Conservation (phyloP, 129 eudicot genomes). For the Ambrosia artemisiifolia region DNA sequence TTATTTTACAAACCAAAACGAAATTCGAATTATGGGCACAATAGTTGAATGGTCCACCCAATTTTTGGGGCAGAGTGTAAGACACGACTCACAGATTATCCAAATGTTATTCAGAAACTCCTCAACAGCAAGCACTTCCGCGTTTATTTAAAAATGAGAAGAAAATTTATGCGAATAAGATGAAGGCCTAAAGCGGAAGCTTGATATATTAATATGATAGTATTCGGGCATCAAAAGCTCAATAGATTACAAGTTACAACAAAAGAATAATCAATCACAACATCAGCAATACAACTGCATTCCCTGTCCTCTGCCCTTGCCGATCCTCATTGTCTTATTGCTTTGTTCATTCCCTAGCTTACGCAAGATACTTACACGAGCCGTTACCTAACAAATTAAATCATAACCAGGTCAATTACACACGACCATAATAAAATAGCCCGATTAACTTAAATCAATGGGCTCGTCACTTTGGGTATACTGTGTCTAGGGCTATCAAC, state of each 20-base stretch:
- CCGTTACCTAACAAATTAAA: constrained; percentile 23
- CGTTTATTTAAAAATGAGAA: too few relatives aligned
- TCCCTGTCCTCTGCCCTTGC: neutral
- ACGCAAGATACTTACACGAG: constrained; percentile 27
- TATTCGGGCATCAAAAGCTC: neutral
- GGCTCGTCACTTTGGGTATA: too few relatives aligned
- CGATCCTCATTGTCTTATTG: too few relatives aligned
- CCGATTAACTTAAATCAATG: neutral
- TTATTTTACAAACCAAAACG: too few relatives aligned
- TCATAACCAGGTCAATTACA: neutral
- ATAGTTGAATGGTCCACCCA: too few relatives aligned
- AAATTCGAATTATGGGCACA: too few relatives aligned
- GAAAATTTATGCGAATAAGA: neutral
- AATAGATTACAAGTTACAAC: constrained; percentile 10
- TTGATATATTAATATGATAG: neutral
- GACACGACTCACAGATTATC: too few relatives aligned
- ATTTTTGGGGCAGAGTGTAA: too few relatives aligned
- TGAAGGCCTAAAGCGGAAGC: neutral
- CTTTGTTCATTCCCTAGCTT: constrained; percentile 9
- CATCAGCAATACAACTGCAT: neutral
- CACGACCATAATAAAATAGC: neutral
- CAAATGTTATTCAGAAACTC: too few relatives aligned
- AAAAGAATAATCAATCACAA: constrained; percentile 28
- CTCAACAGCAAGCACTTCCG: too few relatives aligned
- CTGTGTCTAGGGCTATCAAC: too few relatives aligned